Percentiles rank a stretch among this genome's conserved stretches.
phyloP scores from a whole-genome alignment of 2,329 filamentous ascomycete species.

The Fusarium nelsonii region DNA sequence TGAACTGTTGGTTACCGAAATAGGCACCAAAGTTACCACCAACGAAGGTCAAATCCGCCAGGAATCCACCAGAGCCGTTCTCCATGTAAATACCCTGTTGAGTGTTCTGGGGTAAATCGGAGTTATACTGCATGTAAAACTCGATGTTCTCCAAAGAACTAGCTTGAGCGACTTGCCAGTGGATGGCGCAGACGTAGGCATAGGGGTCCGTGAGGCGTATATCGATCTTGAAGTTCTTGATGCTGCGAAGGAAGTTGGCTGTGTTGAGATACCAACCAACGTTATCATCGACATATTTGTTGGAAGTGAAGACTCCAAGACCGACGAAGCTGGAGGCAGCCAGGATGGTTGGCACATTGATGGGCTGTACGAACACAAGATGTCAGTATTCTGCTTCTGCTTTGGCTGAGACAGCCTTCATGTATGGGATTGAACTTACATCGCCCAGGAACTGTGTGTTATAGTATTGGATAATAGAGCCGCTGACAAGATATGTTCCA shows the following conservation, averaged over 20 bases:
- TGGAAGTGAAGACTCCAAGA: slow-evolving; percentile 58
- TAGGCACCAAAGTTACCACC: slow-evolving; percentile 66
- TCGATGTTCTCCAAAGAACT: slow-evolving; percentile 64
- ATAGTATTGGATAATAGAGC: slow-evolving; percentile 71
- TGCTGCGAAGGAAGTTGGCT: slow-evolving; percentile 73
- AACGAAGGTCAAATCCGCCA: slow-evolving; percentile 72
- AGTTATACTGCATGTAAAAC: slow-evolving; percentile 56
- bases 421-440: background rate
- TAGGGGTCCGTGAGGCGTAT: slow-evolving; percentile 49
- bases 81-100: slow-evolving; percentile 48
- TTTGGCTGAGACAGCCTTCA: no score
- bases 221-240: slow-evolving; percentile 75
- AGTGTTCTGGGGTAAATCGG: slow-evolving; percentile 39
- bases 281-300: slow-evolving; percentile 51
- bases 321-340: slow-evolving; percentile 60
- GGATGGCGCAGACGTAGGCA: slow-evolving; percentile 60
- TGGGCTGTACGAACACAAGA: background rate
- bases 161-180: slow-evolving; percentile 73
- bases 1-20: slow-evolving; percentile 75
- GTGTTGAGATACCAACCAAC: slow-evolving; percentile 54
- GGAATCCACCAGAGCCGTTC: slow-evolving; percentile 55
- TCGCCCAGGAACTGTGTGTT: slow-evolving; percentile 68
- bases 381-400: no score
- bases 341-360: slow-evolving; percentile 7
- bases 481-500: slow-evolving; percentile 69